These are phyloP conservation scores for Ambrosia artemisiifolia DNA, from an alignment of 129 eudicot species.

Conservation along the genomic window DNA sequence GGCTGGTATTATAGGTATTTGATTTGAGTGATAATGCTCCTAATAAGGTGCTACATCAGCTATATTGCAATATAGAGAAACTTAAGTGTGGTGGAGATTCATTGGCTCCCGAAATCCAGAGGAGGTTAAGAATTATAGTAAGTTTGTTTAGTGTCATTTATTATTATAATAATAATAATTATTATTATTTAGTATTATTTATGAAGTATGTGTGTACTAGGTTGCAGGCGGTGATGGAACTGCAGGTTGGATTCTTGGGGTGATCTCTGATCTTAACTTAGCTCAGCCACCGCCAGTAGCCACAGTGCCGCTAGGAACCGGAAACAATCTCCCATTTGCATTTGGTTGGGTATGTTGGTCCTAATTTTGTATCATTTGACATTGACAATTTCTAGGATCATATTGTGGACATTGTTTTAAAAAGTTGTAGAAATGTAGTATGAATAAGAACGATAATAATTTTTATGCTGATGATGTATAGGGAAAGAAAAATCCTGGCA, in stretches of 20 bases:
- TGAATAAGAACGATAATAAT: neutral
- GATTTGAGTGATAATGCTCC: slow-evolving; percentile 68
- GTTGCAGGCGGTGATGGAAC: slow-evolving; percentile 99
- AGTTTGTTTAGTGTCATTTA: neutral
- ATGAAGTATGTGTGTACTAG: slow-evolving; percentile 30
- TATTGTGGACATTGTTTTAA: too few species aligned
- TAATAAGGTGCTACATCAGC: slow-evolving; percentile 51
- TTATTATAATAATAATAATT: neutral
- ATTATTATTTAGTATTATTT: neutral
- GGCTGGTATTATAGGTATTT: slow-evolving; percentile 54
- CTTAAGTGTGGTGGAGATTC: slow-evolving; percentile 60
- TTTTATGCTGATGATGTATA: slow-evolving; percentile 31
- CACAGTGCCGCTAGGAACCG: slow-evolving; percentile 86
- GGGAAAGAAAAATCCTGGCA: slow-evolving; percentile 92
- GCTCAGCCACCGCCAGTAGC: slow-evolving; percentile 82
- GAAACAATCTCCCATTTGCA: slow-evolving; percentile 87
- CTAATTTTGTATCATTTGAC: neutral
- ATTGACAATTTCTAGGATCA: neutral
- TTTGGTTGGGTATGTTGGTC: slow-evolving; percentile 86
- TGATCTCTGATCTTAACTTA: slow-evolving; percentile 62
- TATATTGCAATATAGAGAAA: slow-evolving; percentile 65
- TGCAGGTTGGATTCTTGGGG: slow-evolving; percentile 94
- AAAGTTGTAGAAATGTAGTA: neutral
- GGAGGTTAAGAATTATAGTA: slow-evolving; percentile 52
- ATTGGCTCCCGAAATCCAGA: slow-evolving; percentile 50